Evolutionary conservation across 345 rosid genomes (phyloP).

Genomic region (Citrus mangshanensis): DNA sequence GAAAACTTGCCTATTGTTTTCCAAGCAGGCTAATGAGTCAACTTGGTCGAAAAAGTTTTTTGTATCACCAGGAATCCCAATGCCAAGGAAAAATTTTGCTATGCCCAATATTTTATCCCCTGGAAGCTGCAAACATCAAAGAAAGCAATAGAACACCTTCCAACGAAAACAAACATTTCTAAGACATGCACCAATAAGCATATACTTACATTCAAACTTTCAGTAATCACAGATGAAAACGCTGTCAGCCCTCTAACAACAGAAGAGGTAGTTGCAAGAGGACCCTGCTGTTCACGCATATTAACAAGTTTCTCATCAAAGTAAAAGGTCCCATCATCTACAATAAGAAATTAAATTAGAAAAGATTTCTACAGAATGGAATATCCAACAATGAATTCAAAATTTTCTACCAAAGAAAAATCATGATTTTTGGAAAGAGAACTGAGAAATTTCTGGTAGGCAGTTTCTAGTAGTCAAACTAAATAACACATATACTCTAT

Average conservation of each 20-base stretch:
- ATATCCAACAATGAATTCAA: background rate
- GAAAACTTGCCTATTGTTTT: slow-evolving; percentile 66
- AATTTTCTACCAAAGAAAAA: background rate
- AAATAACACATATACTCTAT: background rate
- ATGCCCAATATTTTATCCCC: slow-evolving; percentile 74
- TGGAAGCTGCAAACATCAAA: slow-evolving; percentile 63
- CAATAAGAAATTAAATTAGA: slow-evolving; percentile 12
- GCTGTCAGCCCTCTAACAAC: slow-evolving; percentile 78
- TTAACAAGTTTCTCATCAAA: slow-evolving; percentile 68
- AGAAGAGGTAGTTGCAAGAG: slow-evolving; percentile 76
- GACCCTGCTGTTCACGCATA: slow-evolving; percentile 49
- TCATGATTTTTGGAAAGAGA: background rate
- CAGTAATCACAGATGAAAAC: slow-evolving; percentile 59
- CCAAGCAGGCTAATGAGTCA: slow-evolving; percentile 77
- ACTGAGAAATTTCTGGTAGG: background rate
- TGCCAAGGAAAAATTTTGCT: slow-evolving; percentile 81
- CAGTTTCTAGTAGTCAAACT: background rate
- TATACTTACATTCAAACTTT: slow-evolving; percentile 56
- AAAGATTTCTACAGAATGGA: background rate
- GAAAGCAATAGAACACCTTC: slow-evolving; percentile 13
- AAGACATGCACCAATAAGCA: slow-evolving; percentile 1
- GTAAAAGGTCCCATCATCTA: slow-evolving; percentile 85
- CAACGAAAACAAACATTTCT: slow-evolving; percentile 4
- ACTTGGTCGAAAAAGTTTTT: slow-evolving; percentile 83
- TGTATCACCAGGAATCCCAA: slow-evolving; percentile 88